Evolutionary conservation across 352 stramenopile genomes (phyloP), one percentile per base, ranked within the genome.

Genomic region (Pythium apleroticum): DNA sequence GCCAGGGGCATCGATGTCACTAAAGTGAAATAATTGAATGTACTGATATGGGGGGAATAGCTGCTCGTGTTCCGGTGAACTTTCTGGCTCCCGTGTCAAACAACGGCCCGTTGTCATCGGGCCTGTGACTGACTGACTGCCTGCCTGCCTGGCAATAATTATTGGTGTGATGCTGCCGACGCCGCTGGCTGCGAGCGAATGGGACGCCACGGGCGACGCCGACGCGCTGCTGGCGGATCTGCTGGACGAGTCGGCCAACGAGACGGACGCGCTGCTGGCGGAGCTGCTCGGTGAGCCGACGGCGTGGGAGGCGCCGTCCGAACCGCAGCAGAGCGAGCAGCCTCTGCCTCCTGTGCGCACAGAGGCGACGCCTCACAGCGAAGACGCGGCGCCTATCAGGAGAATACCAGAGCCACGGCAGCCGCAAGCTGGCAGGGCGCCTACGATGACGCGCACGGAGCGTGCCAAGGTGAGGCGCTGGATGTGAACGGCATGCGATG

Each of bases 231-330:
- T 63, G 0, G 57, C 43, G 19, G 57, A 63, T 8, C 28, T 55
- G 19, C 30, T 63, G 17, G 35, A 49, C 52, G 35, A 41, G 35
- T 14, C 35, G 10, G 10, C 35, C 10, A 41, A 41, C 35, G 52
- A 59, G n/a, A 59, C 52, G 31, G 52, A 59, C 52, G 57, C 57
- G 43, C 43, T 63, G 43, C 45, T 63, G 19, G 27, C 20, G 17
- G 57, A 63, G 33, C 52, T 59, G 52, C 52, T 59, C 33, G 19
- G 20, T 19, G 43, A 50, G 43, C 43, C 17, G 43, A 17, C 20
- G 6, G 43, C 43, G 43, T 50, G 43, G 43, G 8, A 50, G 43
- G 0, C 19, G n/a, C 19, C 6, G 8, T 0, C 43, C 6, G 43
- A 22, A 3, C 19, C 43, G 25, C 17, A 27, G 35, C 35, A n/a